These are phyloP conservation scores for Psophocarpus tetragonolobus DNA, from an alignment of 306 rosid genomes.

Conservation along the genomic window DNA sequence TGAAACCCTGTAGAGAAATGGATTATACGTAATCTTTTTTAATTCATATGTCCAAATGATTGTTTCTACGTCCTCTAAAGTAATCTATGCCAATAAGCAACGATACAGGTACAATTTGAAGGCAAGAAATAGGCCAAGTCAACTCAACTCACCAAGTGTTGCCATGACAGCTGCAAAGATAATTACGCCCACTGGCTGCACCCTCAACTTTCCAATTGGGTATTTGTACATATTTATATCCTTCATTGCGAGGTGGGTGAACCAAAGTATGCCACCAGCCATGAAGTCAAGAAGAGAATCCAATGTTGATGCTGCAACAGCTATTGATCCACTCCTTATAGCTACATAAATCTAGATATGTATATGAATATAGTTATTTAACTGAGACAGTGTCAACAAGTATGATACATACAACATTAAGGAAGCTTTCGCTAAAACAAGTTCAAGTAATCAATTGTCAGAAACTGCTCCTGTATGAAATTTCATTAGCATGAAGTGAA, in stretches of 20 bases:
- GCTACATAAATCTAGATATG: constrained; percentile 61
- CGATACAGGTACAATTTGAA: constrained; percentile 4
- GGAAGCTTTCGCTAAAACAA: neutral
- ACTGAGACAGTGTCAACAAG: neutral
- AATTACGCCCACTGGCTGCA: constrained; percentile 95
- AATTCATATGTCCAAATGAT: neutral
- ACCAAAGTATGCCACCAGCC: constrained; percentile 98
- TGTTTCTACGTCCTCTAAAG: neutral
- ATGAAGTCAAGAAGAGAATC: constrained; percentile 80
- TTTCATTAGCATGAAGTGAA: neutral
- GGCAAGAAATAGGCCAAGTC: neutral
- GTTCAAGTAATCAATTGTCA: neutral
- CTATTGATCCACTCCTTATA: constrained; percentile 67
- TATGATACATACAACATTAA: neutral
- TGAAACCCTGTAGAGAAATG: constrained; percentile 66
- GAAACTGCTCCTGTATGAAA: constrained; percentile 5
- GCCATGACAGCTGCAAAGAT: constrained; percentile 97
- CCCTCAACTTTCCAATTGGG: constrained; percentile 90
- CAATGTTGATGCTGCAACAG: constrained; percentile 78
- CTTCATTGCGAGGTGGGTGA: constrained; percentile 86
- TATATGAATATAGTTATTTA: neutral
- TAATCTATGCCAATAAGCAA: neutral
- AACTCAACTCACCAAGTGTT: constrained; percentile 55
- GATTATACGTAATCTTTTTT: neutral
- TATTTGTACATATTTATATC: constrained; percentile 65